Evolutionary conservation across 2,329 filamentous ascomycete genomes (phyloP).

Genomic region (Eutypella sp.): DNA sequence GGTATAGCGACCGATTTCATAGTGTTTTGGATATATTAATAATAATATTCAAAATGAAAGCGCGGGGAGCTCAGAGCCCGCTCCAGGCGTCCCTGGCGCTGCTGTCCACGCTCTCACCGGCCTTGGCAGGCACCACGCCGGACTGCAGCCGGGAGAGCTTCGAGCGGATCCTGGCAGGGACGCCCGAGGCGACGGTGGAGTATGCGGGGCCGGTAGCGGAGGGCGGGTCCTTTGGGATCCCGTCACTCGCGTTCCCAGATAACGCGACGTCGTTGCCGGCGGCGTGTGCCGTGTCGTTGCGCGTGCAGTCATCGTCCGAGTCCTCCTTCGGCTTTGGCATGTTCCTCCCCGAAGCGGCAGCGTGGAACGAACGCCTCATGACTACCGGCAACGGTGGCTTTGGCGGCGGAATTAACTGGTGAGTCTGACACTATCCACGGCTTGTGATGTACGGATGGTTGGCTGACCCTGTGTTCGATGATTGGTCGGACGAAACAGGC

Average conservation of each 20-base stretch:
- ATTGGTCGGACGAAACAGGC: background rate
- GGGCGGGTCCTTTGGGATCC: background rate
- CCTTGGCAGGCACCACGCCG: background rate
- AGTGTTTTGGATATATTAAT: no score
- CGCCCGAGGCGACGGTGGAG: background rate
- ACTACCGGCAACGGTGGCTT: conserved; percentile 28
- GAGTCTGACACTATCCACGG: background rate
- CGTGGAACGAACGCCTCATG: conserved; percentile 28
- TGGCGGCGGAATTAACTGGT: conserved; percentile 29
- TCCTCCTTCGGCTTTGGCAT: conserved; percentile 28
- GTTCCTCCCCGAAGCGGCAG: conserved; percentile 21
- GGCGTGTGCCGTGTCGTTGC: conserved; percentile 28
- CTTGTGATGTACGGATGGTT: background rate
- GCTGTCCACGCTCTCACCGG: background rate
- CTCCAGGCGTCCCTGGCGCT: background rate
- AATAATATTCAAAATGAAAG: no score
- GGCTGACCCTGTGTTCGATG: background rate
- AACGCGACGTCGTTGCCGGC: conserved; percentile 25
- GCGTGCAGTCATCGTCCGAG: conserved; percentile 20
- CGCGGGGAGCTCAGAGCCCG: no score
- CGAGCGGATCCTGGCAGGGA: background rate
- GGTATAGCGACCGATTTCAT: no score
- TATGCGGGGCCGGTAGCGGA: background rate
- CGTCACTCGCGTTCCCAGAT: conserved; percentile 14
- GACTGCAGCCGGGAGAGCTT: background rate